phyloP scores from a whole-genome alignment of 768 basidiomycete species.

The Leccinum incarnatum region DNA sequence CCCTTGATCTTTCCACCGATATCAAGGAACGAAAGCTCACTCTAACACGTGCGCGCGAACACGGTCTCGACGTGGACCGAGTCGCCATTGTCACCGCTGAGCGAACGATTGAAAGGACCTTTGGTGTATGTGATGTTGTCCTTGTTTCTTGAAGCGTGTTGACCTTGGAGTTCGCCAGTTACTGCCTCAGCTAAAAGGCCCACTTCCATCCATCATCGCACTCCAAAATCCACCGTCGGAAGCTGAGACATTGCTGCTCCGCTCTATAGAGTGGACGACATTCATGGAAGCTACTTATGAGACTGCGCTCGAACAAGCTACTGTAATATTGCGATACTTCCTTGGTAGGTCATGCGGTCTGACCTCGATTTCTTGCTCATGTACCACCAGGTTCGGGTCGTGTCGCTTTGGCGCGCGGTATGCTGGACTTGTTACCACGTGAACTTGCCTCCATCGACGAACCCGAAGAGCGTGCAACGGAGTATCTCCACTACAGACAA shows the following conservation, averaged over 20 bases:
- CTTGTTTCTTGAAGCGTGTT: slow-evolving; percentile 7
- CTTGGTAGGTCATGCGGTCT: slow-evolving; percentile 55
- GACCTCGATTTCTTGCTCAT: slow-evolving; percentile 1
- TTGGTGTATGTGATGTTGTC: slow-evolving; percentile 44
- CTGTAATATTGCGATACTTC: slow-evolving; percentile 86
- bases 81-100: slow-evolving; percentile 84
- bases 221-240: slow-evolving; percentile 56
- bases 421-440: slow-evolving; percentile 59
- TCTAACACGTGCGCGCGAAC: slow-evolving; percentile 72
- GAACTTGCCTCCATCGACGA: slow-evolving; percentile 62
- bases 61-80: slow-evolving; percentile 76
- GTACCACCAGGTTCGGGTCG: slow-evolving; percentile 60
- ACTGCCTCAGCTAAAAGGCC: slow-evolving; percentile 52
- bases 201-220: slow-evolving; percentile 58
- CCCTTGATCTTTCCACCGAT: slow-evolving; percentile 63
- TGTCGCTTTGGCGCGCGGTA: slow-evolving; percentile 59
- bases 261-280: slow-evolving; percentile 93
- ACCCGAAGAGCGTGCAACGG: slow-evolving; percentile 68
- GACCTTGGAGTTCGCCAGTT: slow-evolving; percentile 34
- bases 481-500: slow-evolving; percentile 76
- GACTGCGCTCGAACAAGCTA: slow-evolving; percentile 82
- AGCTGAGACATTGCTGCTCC: slow-evolving; percentile 62
- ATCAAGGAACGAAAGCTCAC: slow-evolving; percentile 64
- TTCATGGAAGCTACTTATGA: slow-evolving; percentile 70
- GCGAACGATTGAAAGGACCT: slow-evolving; percentile 66